phyloP scores from a whole-genome alignment of 306 rosid species.

The Inga leiocalycina region DNA sequence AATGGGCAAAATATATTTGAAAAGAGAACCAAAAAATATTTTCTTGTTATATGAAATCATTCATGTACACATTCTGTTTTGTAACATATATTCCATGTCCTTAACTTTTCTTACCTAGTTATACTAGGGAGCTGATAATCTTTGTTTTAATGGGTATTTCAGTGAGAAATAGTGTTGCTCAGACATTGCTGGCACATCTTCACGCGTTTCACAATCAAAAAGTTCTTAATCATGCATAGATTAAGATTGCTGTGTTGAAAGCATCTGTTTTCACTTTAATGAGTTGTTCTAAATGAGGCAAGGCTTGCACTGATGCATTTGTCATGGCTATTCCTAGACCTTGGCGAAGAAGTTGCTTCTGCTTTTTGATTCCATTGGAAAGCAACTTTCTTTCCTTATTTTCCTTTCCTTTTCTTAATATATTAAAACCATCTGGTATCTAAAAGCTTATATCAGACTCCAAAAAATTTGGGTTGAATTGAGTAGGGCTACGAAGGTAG shows the following conservation, averaged over 20 bases:
- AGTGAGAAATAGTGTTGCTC: neutral
- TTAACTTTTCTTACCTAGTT: neutral
- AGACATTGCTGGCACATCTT: neutral
- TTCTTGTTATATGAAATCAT: too few species aligned
- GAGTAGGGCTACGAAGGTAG: too few species aligned
- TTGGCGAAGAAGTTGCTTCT: neutral
- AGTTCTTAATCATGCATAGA: neutral
- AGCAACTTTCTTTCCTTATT: neutral
- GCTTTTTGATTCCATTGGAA: neutral
- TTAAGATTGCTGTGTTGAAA: neutral
- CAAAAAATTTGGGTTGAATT: too few species aligned
- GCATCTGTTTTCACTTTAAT: neutral
- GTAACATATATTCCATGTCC: too few species aligned
- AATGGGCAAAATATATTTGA: too few species aligned
- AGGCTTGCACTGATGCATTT: neutral
- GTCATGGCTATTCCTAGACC: neutral
- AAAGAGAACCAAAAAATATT: neutral
- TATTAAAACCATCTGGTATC: too few species aligned
- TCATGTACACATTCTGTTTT: too few species aligned
- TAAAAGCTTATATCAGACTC: too few species aligned
- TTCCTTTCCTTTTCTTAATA: neutral
- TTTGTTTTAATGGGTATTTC: neutral
- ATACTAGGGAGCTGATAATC: neutral
- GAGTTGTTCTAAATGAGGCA: neutral
- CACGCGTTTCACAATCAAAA: neutral